Percentiles rank a stretch among this genome's conserved stretches.
Conservation (phyloP, 306 rosid species). For the Prunus davidiana region DNA sequence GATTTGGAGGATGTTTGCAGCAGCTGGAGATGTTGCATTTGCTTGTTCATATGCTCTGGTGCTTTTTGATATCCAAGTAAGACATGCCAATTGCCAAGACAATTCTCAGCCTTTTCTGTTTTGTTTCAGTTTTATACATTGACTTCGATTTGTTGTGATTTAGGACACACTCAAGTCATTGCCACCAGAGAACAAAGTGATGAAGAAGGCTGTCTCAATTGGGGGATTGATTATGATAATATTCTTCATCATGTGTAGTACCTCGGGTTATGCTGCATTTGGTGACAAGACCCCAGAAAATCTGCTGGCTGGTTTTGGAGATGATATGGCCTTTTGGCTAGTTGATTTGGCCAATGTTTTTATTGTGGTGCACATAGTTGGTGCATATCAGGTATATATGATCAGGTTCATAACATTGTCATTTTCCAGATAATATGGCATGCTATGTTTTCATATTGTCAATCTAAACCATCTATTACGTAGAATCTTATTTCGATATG, state of each 20-base stretch:
- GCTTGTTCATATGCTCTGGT: constrained; percentile 40
- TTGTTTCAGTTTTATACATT: too few species aligned
- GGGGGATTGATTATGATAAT: constrained; percentile 49
- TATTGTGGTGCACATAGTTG: constrained; percentile 60
- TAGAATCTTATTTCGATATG: neutral
- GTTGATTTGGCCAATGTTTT: constrained; percentile 50
- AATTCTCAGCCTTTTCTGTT: neutral
- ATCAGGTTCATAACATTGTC: too few species aligned
- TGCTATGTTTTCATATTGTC: neutral
- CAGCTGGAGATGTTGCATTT: constrained; percentile 60
- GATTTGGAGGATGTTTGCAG: constrained; percentile 49
- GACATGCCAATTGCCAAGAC: neutral
- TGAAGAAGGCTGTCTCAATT: constrained; percentile 42
- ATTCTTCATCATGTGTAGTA: constrained; percentile 44
- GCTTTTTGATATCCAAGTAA: constrained; percentile 48
- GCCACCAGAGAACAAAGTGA: constrained; percentile 69
- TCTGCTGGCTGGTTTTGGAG: constrained; percentile 59
- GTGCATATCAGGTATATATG: constrained; percentile 61
- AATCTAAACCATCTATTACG: neutral
- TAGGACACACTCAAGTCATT: constrained; percentile 68
- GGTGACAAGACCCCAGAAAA: constrained; percentile 63
- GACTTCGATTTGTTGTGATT: neutral
- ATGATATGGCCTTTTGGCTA: constrained; percentile 56
- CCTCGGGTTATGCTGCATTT: constrained; percentile 71
- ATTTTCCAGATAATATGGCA: neutral